Base-by-base conservation (phyloP, 768 basidiomycete species). In the Sarcomyxa edulis region DNA sequence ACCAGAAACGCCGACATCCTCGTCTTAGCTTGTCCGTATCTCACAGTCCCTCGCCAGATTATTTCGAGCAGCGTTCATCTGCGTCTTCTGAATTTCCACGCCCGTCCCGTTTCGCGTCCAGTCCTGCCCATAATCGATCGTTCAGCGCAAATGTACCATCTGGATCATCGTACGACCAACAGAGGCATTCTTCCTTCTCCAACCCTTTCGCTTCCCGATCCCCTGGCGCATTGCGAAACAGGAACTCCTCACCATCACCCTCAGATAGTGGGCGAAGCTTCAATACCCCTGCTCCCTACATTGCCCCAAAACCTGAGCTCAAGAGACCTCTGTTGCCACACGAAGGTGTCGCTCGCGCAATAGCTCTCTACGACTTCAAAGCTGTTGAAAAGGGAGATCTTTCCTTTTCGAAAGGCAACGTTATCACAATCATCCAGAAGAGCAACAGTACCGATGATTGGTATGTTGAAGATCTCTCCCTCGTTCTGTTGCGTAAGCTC, bases 301-400 rank as follows among this genome's bases (percentile, higher is more conserved):
- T 76, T 40, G 61, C 64, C 43, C 60, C 73, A 10, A 76, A 77
- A 46, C 65, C 68, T 12, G 78, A 75, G 46, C 51, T 79, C 18
- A 56, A 53, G 22, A 60, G 55, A 39, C 74, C 78, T 20, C 58
- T 80, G 30, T 50, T 62, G 25, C 72, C 68, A 36, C 56, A 66
- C 36, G 78, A 84, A 51, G 83, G 82, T 18, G 63, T 88, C 15
- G 80, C 71, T 10, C 74, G 82, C 35, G 87, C 81, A 4, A 78
- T 90, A 32, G 87, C 88, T 3, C 51, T 86, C 42, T 88, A 76
- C 51, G 69, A 84, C 56, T 89, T 85, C 56, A 55, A 72, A 24
- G 87, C 85, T 16, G 73, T 82, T 11, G 79, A 89, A 71, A 83
- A 64, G 7, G 87, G 84, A 2, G 87, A 91, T 54, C 50, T 91